Base-by-base conservation (phyloP, 108 stramenopile species). In the Pseudonitzschia pungens region DNA sequence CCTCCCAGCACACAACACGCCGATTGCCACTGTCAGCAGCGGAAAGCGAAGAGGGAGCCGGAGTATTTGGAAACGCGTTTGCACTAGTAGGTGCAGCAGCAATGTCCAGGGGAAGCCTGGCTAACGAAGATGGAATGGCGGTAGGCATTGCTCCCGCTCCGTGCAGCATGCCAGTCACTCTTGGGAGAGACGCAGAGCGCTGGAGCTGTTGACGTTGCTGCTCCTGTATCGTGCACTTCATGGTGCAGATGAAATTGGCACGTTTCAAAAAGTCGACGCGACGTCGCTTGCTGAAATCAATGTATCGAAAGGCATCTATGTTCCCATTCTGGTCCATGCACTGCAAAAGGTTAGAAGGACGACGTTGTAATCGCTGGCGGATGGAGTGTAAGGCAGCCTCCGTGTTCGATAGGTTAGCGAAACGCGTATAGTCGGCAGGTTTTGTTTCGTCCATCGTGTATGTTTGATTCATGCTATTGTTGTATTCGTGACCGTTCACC, bases 261-360 rank as follows among this genome's bases (percentile, higher is more conserved):
- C 60, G 60, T 11, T 48, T 48, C 22, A 48, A 48, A 48, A 67
- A 67, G 21, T 44, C 45, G 45, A 50, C 28, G 12, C 66, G 42
- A 4, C 45, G 43, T 16, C 24, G 66, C 18, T 29, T 22, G 36
- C 66, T 67, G 44, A 50, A 67, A 15, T 67, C 44, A 48, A 67
- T 67, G 44, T 67, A 67, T 15, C 66, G 66, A 67, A 67, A 28
- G 42, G 66, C 45, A 67, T 67, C 66, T 26, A 67, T 67, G 28
- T 67, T 67, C 45, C 66, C 66, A 12, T 48, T 41, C 0, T 12
- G 10, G 66, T 67, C 66, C 66, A 67, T 67, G 44, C 66, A 67
- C 3, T 44, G 45, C 66, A 67, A 48, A 10, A 67, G 18, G 31
- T 62, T 62, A 24, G 60, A 62, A 3, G 60, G 60, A 29, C 36